Evolutionary conservation across 768 basidiomycete species (phyloP).

Genomic region (Pisolithus marmoratus): DNA sequence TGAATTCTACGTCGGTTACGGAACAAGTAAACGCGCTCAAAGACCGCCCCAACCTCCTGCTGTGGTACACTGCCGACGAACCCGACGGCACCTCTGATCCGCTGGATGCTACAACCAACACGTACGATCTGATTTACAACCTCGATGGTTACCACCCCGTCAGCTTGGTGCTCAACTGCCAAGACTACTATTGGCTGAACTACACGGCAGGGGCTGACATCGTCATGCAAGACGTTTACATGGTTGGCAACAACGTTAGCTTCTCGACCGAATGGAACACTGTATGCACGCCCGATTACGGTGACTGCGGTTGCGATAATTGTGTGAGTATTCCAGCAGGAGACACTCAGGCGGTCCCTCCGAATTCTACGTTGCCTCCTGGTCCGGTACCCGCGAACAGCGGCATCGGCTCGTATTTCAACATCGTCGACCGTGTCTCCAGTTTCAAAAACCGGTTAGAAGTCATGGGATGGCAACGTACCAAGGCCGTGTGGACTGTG

Average conservation of each 20-base stretch:
- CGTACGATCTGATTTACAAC: conserved; percentile 53
- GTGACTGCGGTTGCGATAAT: conserved; percentile 70
- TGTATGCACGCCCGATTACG: conserved; percentile 56
- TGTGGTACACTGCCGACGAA: conserved; percentile 75
- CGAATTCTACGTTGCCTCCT: conserved; percentile 15
- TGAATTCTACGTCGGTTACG: conserved; percentile 54
- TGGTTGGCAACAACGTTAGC: conserved; percentile 53
- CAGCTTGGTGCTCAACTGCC: conserved; percentile 58
- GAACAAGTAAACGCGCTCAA: conserved; percentile 68
- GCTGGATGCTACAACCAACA: conserved; percentile 43
- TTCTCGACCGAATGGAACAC: conserved; percentile 59
- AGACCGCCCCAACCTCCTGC: conserved; percentile 57
- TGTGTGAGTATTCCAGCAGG: conserved; percentile 46
- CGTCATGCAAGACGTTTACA: conserved; percentile 57
- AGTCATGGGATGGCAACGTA: conserved; percentile 61
- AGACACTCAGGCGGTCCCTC: conserved; percentile 22
- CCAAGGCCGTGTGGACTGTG: conserved; percentile 72
- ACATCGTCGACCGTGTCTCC: conserved; percentile 63
- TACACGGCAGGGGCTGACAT: conserved; percentile 65
- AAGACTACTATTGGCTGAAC: conserved; percentile 57
- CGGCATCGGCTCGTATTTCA: conserved; percentile 43
- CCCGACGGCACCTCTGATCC: conserved; percentile 69
- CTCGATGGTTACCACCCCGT: conserved; percentile 66
- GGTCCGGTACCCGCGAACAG: conserved; percentile 24
- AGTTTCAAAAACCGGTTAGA: conserved; percentile 55